Evolutionary conservation across 1,284 basidiomycete species (phyloP).

Genomic region (Naganishia albida): DNA sequence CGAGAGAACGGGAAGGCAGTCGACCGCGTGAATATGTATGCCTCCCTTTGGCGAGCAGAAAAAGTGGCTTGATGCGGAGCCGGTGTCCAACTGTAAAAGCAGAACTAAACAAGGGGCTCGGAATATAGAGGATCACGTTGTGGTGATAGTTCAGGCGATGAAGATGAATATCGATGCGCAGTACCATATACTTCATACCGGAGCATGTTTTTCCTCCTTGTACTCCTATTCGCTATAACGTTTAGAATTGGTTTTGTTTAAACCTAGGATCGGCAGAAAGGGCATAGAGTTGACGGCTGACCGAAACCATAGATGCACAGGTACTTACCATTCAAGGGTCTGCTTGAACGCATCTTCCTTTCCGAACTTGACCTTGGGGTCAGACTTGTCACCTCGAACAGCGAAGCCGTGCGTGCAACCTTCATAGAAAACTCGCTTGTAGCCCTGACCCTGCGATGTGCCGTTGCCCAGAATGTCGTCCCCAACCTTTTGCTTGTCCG

Average conservation of each 20-base stretch:
- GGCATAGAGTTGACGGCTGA: no score
- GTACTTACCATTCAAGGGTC: conserved; percentile 58
- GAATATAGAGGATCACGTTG: not conserved
- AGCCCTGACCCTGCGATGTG: conserved; percentile 60
- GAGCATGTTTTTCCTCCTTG: not conserved
- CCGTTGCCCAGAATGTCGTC: conserved; percentile 60
- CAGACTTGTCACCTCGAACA: conserved; percentile 57
- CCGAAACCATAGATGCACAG: not conserved
- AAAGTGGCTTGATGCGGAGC: conserved; percentile 33
- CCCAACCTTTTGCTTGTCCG: conserved; percentile 37
- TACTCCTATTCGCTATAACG: not conserved
- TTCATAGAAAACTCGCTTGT: conserved; percentile 60
- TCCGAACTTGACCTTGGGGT: conserved; percentile 44
- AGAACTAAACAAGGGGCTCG: not conserved
- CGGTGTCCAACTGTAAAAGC: no score
- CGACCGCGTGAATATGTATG: conserved; percentile 67
- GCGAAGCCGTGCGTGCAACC: conserved; percentile 67
- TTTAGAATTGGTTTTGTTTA: conserved; percentile 26
- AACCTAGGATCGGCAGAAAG: not conserved
- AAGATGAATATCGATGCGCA: not conserved
- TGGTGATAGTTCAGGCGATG: no score
- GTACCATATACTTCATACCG: not conserved
- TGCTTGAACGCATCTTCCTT: conserved; percentile 67
- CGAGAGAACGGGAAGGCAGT: conserved; percentile 59
- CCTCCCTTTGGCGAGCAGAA: conserved; percentile 43